A percentile compares a stretch with the other conserved stretches of the same genome.
Evolutionary conservation across 441 rosid species (phyloP).

Genomic region (Erodium moschatum): DNA sequence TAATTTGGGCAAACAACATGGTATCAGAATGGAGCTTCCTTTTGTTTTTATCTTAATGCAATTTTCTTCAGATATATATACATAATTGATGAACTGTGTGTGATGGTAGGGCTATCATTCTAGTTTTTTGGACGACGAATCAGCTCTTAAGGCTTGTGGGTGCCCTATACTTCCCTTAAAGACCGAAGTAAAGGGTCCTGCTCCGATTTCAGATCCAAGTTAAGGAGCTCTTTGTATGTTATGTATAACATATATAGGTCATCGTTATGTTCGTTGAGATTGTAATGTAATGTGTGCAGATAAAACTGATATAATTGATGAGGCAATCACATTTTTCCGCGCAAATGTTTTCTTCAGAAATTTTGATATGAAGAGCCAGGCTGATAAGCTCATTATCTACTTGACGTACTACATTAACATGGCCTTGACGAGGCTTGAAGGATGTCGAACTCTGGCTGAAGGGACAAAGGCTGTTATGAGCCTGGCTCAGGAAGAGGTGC

Average conservation of each 20-base stretch:
- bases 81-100: not conserved
- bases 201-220: conserved; percentile 88
- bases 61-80: too few relatives aligned
- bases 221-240: not conserved
- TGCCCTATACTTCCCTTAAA: conserved; percentile 87
- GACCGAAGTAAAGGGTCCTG: conserved; percentile 94
- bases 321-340: conserved; percentile 81
- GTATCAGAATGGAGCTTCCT: not conserved
- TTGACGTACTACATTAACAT: conserved; percentile 80
- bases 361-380: conserved; percentile 74
- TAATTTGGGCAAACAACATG: not conserved
- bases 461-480: conserved; percentile 88
- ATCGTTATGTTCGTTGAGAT: not conserved
- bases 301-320: conserved; percentile 76
- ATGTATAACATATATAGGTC: too few relatives aligned
- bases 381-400: conserved; percentile 90
- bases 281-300: conserved; percentile 34
- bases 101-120: conserved; percentile 98
- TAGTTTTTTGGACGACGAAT: conserved; percentile 77
- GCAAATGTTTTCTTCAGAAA: conserved; percentile 90
- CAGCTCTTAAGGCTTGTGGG: conserved; percentile 68
- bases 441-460: conserved; percentile 91
- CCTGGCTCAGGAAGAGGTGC: conserved; percentile 81
- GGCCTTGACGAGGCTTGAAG: conserved; percentile 83
- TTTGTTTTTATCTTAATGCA: not conserved